Evolutionary conservation across 257 asterid genomes (phyloP), one percentile per base, ranked within the genome.

Genomic region (Schizonepeta tenuifolia): DNA sequence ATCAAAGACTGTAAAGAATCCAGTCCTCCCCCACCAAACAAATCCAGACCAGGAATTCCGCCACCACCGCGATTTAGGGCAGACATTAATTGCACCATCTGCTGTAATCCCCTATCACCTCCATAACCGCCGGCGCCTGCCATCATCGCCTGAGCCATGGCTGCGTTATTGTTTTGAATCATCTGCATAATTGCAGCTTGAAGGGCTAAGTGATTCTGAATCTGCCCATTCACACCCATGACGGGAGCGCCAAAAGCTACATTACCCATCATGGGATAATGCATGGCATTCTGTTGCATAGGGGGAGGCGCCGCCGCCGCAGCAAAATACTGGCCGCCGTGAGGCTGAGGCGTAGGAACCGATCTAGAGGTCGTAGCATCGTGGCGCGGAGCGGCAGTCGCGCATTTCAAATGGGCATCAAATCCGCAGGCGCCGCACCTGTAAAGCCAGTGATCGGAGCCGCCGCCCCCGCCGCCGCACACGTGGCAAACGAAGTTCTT

Each of bases 381-480:
- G 14, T 5, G 54, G 20, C 9, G 54, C 18, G 20, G 17, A 4
- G 43, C 36, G 15, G 59, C 61, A 8, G 63, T 77, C 7, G 81
- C 83, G 43, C 96, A 90, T 49, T 74, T 69, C 84, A 90, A 65
- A 70, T 90, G 95, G 15, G 83, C 87, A 55, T 86, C 89, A 51
- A 88, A 90, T 15, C 79, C 84, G 68, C 95, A 90, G 1, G 47
- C 9, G 1, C 7, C 44, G 47, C 95, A 88, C 58, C 89, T 58
- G 55, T 90, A 90, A 13, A 90, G 83, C 92, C 96, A 87, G 40
- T 81, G 86, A 8, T 71, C 63, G 0, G 73, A 58, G 5, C 87
- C 89, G 10, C 4, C 14, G 5, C 87, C 89, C 8, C 4, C 14
- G 36, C 35, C 41, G 65, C 15, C 56, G 69, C 95, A 90, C 7